phyloP scores from a whole-genome alignment of 2,329 filamentous ascomycete genomes.

The Fusarium metavorans region DNA sequence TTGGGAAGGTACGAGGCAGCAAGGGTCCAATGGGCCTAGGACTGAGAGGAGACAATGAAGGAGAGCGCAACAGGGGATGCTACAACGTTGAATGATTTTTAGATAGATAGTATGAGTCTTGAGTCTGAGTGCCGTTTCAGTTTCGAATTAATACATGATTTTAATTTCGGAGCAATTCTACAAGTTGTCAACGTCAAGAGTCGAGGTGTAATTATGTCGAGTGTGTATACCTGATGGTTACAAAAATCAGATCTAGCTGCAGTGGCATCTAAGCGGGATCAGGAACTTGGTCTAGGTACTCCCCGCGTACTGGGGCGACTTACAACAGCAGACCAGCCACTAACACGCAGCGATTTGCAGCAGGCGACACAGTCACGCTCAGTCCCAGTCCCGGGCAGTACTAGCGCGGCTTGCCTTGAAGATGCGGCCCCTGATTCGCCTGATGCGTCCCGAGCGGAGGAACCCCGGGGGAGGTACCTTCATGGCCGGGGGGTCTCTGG shows the following conservation, averaged over 20 bases:
- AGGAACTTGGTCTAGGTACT: conserved; percentile 30
- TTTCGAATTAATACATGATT: not conserved
- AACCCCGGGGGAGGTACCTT: conserved; percentile 47
- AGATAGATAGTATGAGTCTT: not conserved
- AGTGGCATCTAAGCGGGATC: conserved; percentile 18
- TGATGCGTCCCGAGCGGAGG: conserved; percentile 39
- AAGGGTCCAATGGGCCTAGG: conserved; percentile 32
- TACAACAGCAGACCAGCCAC: conserved; percentile 33
- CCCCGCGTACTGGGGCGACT: conserved; percentile 24
- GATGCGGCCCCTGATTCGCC: conserved; percentile 40
- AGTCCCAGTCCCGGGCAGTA: conserved; percentile 32
- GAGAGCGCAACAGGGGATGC: not conserved
- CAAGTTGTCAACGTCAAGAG: not conserved
- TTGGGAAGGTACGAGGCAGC: conserved; percentile 31
- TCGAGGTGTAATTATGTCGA: conserved; percentile 7
- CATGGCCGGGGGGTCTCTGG: conserved; percentile 4
- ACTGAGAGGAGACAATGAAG: not conserved
- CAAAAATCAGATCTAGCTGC: conserved; percentile 17
- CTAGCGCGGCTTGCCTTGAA: conserved; percentile 33
- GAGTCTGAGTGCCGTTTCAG: not conserved
- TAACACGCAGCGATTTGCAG: conserved; percentile 38
- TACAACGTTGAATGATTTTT: not conserved
- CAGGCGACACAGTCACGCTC: conserved; percentile 39
- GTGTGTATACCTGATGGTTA: conserved; percentile 29
- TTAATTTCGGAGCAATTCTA: conserved; percentile 17